Percentiles rank a stretch among this genome's conserved stretches.
Conservation (phyloP, 306 rosid species). For the Fragaria iinumae region DNA sequence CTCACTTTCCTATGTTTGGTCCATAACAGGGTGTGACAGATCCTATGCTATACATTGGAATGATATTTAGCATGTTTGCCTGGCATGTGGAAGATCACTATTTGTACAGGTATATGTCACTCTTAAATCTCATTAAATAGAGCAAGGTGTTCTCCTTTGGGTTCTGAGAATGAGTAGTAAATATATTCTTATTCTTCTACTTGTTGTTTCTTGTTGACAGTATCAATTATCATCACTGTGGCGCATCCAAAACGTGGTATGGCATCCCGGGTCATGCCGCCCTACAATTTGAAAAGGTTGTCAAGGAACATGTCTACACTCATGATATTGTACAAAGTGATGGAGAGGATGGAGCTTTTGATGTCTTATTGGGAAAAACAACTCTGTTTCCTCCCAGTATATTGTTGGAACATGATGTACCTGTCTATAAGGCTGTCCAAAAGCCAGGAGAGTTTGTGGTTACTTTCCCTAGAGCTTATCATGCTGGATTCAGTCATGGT, state of each 20-base stretch:
- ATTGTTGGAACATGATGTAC: slow-evolving; percentile 74
- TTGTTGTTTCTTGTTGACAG: slow-evolving; percentile 45
- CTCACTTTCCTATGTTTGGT: slow-evolving; percentile 26
- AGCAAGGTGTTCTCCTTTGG: slow-evolving; percentile 5
- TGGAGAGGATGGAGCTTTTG: slow-evolving; percentile 95
- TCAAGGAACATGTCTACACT: slow-evolving; percentile 76
- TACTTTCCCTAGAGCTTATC: slow-evolving; percentile 95
- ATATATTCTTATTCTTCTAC: slow-evolving; percentile 18
- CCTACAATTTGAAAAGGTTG: slow-evolving; percentile 83
- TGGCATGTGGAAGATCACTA: slow-evolving; percentile 99
- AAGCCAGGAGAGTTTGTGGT: slow-evolving; percentile 90
- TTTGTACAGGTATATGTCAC: slow-evolving; percentile 67
- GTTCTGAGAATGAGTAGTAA: neutral
- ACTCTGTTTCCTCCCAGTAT: slow-evolving; percentile 91
- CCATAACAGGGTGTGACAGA: slow-evolving; percentile 88
- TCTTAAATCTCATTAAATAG: slow-evolving; percentile 6
- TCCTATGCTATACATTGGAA: slow-evolving; percentile 97
- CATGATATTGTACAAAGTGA: slow-evolving; percentile 73
- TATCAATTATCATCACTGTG: slow-evolving; percentile 93
- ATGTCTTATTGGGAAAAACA: slow-evolving; percentile 88
- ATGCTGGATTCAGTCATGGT: slow-evolving; percentile 98
- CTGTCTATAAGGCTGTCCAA: slow-evolving; percentile 93
- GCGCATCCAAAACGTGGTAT: slow-evolving; percentile 99
- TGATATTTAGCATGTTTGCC: slow-evolving; percentile 96
- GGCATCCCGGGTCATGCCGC: slow-evolving; percentile 94